Percentiles rank a stretch among this genome's conserved stretches.
Conservation (phyloP, 208 protist genomes). For the Leptomonas pyrrhocoris region DNA sequence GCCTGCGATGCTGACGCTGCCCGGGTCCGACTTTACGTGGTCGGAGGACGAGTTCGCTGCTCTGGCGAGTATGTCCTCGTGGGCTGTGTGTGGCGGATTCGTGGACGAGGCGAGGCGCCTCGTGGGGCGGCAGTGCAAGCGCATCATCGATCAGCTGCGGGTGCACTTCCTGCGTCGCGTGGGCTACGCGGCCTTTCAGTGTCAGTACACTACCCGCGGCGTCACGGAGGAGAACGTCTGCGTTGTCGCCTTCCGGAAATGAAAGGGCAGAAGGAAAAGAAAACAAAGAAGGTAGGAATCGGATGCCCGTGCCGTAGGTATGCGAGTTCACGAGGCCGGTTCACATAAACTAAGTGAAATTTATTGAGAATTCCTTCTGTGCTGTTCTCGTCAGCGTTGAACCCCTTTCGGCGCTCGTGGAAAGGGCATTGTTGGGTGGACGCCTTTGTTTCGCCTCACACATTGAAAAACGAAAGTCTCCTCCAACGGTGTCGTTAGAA, state of each 20-base stretch:
- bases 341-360: too few species aligned
- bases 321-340: too few species aligned
- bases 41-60: slow-evolving; percentile 59
- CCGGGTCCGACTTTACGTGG: slow-evolving; percentile 40
- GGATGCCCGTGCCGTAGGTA: too few species aligned
- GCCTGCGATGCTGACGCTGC: slow-evolving; percentile 31
- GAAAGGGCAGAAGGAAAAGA: neutral
- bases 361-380: too few species aligned
- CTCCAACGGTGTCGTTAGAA: too few species aligned
- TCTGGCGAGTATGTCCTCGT: slow-evolving; percentile 75
- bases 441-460: too few species aligned
- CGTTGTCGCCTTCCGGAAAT: slow-evolving; percentile 46
- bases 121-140: slow-evolving; percentile 64
- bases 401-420: too few species aligned
- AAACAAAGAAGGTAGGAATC: too few species aligned
- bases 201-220: slow-evolving; percentile 46
- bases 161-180: slow-evolving; percentile 56
- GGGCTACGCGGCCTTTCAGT: slow-evolving; percentile 57
- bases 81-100: slow-evolving; percentile 64
- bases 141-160: slow-evolving; percentile 67
- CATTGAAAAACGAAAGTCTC: too few species aligned
- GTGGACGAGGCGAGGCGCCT: slow-evolving; percentile 40
- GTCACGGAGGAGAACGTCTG: slow-evolving; percentile 81
- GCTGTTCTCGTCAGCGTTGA: too few species aligned
- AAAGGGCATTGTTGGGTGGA: too few species aligned